Evolutionary conservation across 2,329 filamentous ascomycete genomes (phyloP).

Genomic region (Phialophora chinensis): DNA sequence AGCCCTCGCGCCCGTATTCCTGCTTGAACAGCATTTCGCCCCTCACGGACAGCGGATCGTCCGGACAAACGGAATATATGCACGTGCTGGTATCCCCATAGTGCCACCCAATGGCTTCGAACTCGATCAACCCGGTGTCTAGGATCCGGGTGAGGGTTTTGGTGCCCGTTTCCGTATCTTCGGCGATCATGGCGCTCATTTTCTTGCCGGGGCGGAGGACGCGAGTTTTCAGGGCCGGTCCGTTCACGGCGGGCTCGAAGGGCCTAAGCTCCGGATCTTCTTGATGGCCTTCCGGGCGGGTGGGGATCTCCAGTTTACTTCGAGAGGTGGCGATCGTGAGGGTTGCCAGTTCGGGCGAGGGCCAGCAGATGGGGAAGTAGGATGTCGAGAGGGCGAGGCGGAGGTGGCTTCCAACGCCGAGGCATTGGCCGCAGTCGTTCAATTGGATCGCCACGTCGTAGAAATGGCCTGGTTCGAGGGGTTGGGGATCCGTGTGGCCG

Average conservation of each 20-base stretch:
- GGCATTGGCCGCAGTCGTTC: neutral
- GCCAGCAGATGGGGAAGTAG: neutral
- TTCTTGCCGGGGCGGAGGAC: neutral
- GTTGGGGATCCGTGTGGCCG: neutral
- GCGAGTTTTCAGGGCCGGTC: neutral
- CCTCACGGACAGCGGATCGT: neutral
- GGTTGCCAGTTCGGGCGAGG: neutral
- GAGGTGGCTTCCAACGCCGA: neutral
- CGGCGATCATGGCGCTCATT: neutral
- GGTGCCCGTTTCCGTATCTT: neutral
- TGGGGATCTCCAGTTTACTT: neutral
- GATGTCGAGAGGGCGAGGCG: neutral
- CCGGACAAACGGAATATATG: neutral
- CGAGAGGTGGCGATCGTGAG: neutral
- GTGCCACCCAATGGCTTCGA: neutral
- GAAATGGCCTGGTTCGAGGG: neutral
- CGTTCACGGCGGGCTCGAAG: neutral
- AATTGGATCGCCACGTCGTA: neutral
- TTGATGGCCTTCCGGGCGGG: neutral
- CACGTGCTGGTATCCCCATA: neutral
- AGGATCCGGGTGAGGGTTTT: neutral
- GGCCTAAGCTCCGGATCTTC: neutral
- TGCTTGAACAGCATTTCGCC: neutral
- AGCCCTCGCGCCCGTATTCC: neutral
- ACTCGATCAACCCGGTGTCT: neutral